Base-by-base conservation (phyloP, 306 rosid genomes). In the Vigna hirtella region DNA sequence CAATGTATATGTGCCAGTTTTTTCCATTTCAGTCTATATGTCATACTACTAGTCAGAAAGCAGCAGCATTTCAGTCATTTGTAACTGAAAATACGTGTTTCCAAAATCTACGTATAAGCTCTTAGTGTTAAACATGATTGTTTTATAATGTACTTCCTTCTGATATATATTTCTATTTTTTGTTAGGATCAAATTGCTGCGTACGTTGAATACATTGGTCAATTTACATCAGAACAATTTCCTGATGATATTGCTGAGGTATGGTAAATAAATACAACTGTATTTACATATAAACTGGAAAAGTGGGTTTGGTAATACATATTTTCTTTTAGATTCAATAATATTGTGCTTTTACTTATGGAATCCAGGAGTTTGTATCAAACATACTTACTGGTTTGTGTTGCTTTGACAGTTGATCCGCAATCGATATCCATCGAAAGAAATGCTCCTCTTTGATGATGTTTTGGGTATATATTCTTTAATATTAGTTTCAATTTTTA, bases 181-280 rank as follows among this genome's bases (percentile, higher is more conserved):
- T 42, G 24, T 4, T 51, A 92, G 97, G 96, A 87, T 82, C 94
- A 93, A 87, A 83, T 91, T 81, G 83, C 91, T 59, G 96, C 96
- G 2, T 93, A 93, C 71, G 96, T 90, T 75, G 94, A 93, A 72
- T 90, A 84, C 87, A 87, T 93, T 81, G 89, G 87, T 40, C 93
- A 93, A 82, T 93, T 90, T 87, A 93, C 91, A 64, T 89, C 96
- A 11, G 94, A 90, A 69, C 93, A 88, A 51, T 90, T 93, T 82
- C 86, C 97, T 26, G 91, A 88, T 80, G 96, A 93, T 68, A 85
- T 93, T 64, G 85, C 96, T 1, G 97, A 93, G 93, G 97, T 93
- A 84, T 57, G 83, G 28, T 26, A 26, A 26, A 52, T 42, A 43
- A 15, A 36, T 75, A 67, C 49, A 34, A 45, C 26, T 71, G 34